Evolutionary conservation across 495 filamentous ascomycete species (phyloP), one percentile per base, ranked within the genome.

Genomic region (Glonium stellatum): DNA sequence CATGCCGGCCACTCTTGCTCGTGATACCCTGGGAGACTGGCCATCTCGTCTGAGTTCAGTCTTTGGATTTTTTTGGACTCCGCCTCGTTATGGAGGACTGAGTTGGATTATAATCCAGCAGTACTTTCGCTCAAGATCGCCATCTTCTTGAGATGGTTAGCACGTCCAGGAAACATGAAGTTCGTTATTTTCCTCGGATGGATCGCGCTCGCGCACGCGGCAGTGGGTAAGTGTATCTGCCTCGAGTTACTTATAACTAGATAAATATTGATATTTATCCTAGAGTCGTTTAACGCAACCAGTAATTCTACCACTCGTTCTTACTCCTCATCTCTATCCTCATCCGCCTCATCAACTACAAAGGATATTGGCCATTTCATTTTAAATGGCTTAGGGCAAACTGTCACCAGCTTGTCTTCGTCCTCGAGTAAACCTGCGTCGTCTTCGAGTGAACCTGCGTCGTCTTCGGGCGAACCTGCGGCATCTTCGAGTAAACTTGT

Each of bases 191-290:
- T 47, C 21, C 23, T 57, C 19, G 46, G 53, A 27, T 57, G 54
- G 54, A 15, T 62, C 18, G 49, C 35, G 21, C 54, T 62, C 53
- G 59, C 54, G 34, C 18, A 42, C 15, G 59, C 42, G 12, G 47
- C 42, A 25, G 21, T 25, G 39, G 39, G 59, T 61, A 22, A 36
- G 59, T 23, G 11, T 42, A n/a, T n/a, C 11, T 34, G 9, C 3
- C 41, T 19, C 19, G 6, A 35, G 1, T 31, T 27, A 3, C 3
- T 25, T 11, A 23, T 25, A 10, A 5, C 8, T 25, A 41, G 23
- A 25, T 53, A 23, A 23, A 31, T 25, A 11, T 27, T 57, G 34
- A 52, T 27, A 31, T 3, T 31, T 31, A 31, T 23, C 42, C 34
- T 22, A 42, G 23, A 25, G 5, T 22, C 37, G 36, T 25, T 18